A percentile compares a stretch with the other conserved stretches of the same genome.
phyloP scores from a whole-genome alignment of 805 yeast species.

The Nakazawaea ishiwadae region DNA sequence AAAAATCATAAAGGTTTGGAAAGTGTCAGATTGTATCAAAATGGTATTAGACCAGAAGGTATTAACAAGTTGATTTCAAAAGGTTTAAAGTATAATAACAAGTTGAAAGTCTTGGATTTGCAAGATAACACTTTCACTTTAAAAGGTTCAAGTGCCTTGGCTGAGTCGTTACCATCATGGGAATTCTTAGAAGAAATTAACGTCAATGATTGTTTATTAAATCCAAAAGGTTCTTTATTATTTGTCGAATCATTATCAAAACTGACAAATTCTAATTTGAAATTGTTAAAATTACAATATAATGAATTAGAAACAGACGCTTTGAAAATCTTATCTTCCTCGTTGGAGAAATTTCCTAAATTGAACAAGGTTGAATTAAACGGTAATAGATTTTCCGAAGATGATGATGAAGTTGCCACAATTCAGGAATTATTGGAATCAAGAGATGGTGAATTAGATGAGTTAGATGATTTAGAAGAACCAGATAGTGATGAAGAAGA shows the following conservation, averaged over 20 bases:
- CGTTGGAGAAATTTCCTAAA: slow-evolving; percentile 54
- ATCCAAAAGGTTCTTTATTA: slow-evolving; percentile 65
- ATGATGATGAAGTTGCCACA: slow-evolving; percentile 60
- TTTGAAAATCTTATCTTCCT: slow-evolving; percentile 52
- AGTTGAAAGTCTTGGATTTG: slow-evolving; percentile 69
- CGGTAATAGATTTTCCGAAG: slow-evolving; percentile 92
- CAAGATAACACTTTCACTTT: slow-evolving; percentile 94
- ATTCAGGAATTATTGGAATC: slow-evolving; percentile 61
- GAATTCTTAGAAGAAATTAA: slow-evolving; percentile 66
- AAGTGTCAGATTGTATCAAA: slow-evolving; percentile 80
- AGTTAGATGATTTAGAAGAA: slow-evolving; percentile 92
- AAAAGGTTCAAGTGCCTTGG: slow-evolving; percentile 60
- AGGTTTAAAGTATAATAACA: slow-evolving; percentile 62
- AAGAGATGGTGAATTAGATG: slow-evolving; percentile 87
- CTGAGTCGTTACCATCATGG: slow-evolving; percentile 62
- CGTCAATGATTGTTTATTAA: slow-evolving; percentile 84
- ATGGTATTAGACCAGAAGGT: slow-evolving; percentile 96
- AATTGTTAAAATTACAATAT: slow-evolving; percentile 77
- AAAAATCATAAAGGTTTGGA: slow-evolving; percentile 73
- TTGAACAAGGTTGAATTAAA: slow-evolving; percentile 75
- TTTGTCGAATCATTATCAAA: slow-evolving; percentile 46
- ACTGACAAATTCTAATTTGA: slow-evolving; percentile 48
- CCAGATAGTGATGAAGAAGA: slow-evolving; percentile 66
- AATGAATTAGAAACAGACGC: slow-evolving; percentile 76
- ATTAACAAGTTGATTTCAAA: slow-evolving; percentile 65